phyloP scores from a whole-genome alignment of 1,284 basidiomycete species.

The Neolentinus lepideus region DNA sequence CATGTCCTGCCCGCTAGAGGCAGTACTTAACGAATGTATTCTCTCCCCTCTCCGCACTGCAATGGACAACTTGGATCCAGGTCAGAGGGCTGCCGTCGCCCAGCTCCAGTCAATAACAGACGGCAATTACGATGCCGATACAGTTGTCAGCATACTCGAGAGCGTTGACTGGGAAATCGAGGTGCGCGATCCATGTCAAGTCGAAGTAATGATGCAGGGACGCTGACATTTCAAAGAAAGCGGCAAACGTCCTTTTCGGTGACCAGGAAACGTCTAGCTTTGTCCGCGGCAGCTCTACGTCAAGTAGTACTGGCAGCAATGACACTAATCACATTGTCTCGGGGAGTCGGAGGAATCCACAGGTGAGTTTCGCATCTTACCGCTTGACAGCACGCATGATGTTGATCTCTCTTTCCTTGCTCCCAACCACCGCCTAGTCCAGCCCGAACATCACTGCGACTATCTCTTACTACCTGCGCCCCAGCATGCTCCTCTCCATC shows the following conservation, averaged over 20 bases:
- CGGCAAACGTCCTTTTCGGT: slow-evolving; percentile 53
- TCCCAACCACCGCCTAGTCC: slow-evolving; percentile 3
- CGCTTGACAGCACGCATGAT: too few relatives aligned
- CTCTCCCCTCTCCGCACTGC: neutral
- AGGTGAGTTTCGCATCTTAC: too few relatives aligned
- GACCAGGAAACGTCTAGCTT: slow-evolving; percentile 21
- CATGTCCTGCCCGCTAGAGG: neutral
- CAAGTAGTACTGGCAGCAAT: neutral
- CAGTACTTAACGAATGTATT: neutral
- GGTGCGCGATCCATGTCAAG: slow-evolving; percentile 26
- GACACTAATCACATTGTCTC: neutral
- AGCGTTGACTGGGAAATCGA: slow-evolving; percentile 65
- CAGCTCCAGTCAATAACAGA: slow-evolving; percentile 53
- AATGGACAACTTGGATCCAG: slow-evolving; percentile 1
- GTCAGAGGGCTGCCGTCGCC: slow-evolving; percentile 25
- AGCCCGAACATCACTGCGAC: slow-evolving; percentile 11
- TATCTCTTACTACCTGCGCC: slow-evolving; percentile 9
- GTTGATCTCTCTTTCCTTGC: too few relatives aligned
- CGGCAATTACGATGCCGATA: slow-evolving; percentile 44
- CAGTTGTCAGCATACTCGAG: slow-evolving; percentile 48
- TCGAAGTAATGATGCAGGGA: neutral
- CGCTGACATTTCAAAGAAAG: slow-evolving; percentile 30
- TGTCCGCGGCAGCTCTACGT: neutral
- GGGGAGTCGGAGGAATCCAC: too few relatives aligned
- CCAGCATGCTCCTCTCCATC: slow-evolving; percentile 15